These are phyloP conservation scores for Leccinum subrobustum DNA, from an alignment of 1,284 basidiomycete species.

Conservation along the genomic window DNA sequence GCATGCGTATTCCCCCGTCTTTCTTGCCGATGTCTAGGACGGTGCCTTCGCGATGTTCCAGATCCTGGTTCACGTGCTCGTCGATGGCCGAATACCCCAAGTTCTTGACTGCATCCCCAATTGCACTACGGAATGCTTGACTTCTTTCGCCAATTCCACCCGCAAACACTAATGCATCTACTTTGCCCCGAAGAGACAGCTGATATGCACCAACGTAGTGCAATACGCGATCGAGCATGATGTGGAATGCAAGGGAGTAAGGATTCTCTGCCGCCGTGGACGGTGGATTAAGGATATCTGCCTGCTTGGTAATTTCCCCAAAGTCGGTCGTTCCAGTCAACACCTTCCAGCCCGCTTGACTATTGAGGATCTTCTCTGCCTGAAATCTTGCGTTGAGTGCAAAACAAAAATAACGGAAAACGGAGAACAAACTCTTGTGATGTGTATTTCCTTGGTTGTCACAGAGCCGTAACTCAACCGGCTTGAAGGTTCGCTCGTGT, in stretches of 20 bases:
- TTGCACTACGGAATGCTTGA: conserved; percentile 54
- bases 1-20: conserved; percentile 37
- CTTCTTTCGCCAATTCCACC: conserved; percentile 85
- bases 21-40: conserved; percentile 47
- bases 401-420: not conserved
- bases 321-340: conserved; percentile 81
- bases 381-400: conserved; percentile 16
- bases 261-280: conserved; percentile 24
- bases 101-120: conserved; percentile 53
- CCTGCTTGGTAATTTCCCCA: conserved; percentile 54
- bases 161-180: conserved; percentile 82
- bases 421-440: conserved; percentile 49
- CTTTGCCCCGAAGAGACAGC: conserved; percentile 60
- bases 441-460: conserved; percentile 52
- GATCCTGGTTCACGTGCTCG: conserved; percentile 36
- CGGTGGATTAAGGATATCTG: conserved; percentile 22
- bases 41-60: conserved; percentile 33
- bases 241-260: conserved; percentile 62
- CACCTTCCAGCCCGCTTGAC: conserved; percentile 69
- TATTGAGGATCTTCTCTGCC: conserved; percentile 82
- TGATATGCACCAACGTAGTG: conserved; percentile 74
- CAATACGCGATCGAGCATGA: conserved; percentile 75
- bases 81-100: conserved; percentile 62
- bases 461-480: conserved; percentile 51
- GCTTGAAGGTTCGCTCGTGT: conserved; percentile 51